These are phyloP conservation scores for Aspergillus cavernicola DNA, from an alignment of 495 filamentous ascomycete species.

Conservation along the genomic window DNA sequence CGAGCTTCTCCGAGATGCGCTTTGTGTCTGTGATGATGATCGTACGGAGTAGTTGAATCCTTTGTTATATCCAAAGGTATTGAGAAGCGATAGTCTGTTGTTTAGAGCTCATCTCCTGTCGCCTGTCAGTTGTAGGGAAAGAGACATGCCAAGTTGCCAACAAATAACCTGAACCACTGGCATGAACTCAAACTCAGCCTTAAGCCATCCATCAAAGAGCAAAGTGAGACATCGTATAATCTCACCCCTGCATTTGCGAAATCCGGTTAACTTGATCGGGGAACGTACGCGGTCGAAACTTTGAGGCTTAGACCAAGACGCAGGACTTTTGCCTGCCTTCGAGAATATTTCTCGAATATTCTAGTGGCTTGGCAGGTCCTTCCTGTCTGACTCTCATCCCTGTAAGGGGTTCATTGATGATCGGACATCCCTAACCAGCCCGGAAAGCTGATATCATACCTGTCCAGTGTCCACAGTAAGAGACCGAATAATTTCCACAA, in stretches of 20 bases:
- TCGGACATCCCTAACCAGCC: too few relatives aligned
- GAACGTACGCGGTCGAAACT: not conserved
- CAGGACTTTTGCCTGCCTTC: constrained; percentile 30
- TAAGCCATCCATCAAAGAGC: not conserved
- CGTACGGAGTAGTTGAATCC: not conserved
- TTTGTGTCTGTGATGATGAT: too few relatives aligned
- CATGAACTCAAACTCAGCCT: constrained; percentile 3
- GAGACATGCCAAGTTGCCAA: not conserved
- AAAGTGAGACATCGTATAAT: not conserved
- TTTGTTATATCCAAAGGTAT: not conserved
- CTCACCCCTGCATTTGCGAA: constrained; percentile 1
- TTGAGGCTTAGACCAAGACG: not conserved
- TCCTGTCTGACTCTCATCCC: not conserved
- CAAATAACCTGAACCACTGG: not conserved
- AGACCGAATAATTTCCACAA: not conserved
- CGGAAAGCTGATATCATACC: not conserved
- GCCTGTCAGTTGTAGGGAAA: not conserved
- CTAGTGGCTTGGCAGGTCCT: not conserved
- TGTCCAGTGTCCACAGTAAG: too few relatives aligned
- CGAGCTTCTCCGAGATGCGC: not conserved
- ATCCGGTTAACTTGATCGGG: not conserved
- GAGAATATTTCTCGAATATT: constrained; percentile 31
- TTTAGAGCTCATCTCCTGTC: too few relatives aligned
- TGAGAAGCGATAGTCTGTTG: not conserved
- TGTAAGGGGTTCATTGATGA: not conserved